These are phyloP conservation scores for Gypsophila paniculata DNA, from an alignment of 179 eudicot genomes.

Conservation along the genomic window DNA sequence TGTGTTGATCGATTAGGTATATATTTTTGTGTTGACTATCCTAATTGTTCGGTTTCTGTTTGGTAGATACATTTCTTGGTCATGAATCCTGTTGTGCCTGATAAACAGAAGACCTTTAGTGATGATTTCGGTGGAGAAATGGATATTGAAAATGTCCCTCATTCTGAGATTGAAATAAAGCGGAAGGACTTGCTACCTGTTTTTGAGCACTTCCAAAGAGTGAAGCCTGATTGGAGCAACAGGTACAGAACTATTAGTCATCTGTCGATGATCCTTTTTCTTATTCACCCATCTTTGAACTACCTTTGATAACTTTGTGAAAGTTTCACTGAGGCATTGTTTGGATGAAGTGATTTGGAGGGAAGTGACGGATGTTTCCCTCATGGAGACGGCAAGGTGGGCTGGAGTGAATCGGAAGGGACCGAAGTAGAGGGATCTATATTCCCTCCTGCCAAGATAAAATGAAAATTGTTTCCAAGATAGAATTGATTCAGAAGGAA, in stretches of 20 bases:
- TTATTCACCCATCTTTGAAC: neutral
- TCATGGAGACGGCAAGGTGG: too few relatives aligned
- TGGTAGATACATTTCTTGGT: conserved; percentile 64
- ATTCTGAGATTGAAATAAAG: conserved; percentile 67
- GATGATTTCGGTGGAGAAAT: conserved; percentile 58
- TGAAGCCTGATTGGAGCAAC: conserved; percentile 58
- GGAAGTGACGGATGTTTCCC: neutral
- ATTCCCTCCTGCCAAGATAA: neutral
- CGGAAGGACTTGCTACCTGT: conserved; percentile 87
- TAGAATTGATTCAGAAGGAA: neutral
- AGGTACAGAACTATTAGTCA: conserved; percentile 37
- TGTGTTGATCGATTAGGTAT: conserved; percentile 6
- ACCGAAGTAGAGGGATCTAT: neutral
- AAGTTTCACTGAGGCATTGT: neutral
- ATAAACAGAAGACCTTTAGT: conserved; percentile 21
- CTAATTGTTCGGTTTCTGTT: conserved; percentile 21
- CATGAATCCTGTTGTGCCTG: conserved; percentile 40
- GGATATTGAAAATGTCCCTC: conserved; percentile 63
- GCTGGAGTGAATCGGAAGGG: neutral
- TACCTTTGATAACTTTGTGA: neutral
- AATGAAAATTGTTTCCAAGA: neutral
- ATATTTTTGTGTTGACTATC: conserved; percentile 4
- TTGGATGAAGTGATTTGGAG: neutral
- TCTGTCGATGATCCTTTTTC: neutral
- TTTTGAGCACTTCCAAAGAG: conserved; percentile 60